These are phyloP conservation scores for Suillus subalutaceus DNA, from an alignment of 768 basidiomycete species.

Conservation along the genomic window DNA sequence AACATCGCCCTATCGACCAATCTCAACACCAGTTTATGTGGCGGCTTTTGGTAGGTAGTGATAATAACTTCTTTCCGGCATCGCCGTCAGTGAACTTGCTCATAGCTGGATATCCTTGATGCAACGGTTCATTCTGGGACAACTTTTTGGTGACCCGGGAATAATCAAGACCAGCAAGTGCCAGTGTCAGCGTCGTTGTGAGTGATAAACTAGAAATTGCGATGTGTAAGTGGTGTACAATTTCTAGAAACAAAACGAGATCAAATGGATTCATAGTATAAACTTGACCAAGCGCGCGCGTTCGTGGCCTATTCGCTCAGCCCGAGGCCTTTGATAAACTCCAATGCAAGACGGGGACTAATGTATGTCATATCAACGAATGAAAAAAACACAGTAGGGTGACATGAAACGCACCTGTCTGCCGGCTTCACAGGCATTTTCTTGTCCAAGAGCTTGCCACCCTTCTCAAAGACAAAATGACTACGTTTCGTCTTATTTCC, in stretches of 20 bases:
- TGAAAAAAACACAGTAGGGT: background rate
- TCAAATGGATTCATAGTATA: background rate
- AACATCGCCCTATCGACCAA: no score
- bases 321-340: slow-evolving; percentile 58
- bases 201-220: background rate
- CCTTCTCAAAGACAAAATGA: slow-evolving; percentile 92
- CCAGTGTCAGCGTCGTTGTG: background rate
- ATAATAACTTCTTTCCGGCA: no score
- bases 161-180: background rate
- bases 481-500: slow-evolving; percentile 87
- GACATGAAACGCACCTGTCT: slow-evolving; percentile 61
- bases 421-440: slow-evolving; percentile 84
- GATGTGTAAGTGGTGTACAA: background rate
- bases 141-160: background rate
- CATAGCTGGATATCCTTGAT: background rate
- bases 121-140: background rate
- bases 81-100: no score
- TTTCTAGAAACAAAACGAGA: background rate
- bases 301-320: slow-evolving; percentile 14
- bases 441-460: slow-evolving; percentile 86
- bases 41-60: no score
- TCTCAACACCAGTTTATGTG: no score
- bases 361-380: background rate
- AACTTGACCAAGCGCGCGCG: background rate
- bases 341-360: slow-evolving; percentile 67